These are phyloP conservation scores for Chionographis japonica DNA, from an alignment of 106 monocot genomes.

Conservation along the genomic window DNA sequence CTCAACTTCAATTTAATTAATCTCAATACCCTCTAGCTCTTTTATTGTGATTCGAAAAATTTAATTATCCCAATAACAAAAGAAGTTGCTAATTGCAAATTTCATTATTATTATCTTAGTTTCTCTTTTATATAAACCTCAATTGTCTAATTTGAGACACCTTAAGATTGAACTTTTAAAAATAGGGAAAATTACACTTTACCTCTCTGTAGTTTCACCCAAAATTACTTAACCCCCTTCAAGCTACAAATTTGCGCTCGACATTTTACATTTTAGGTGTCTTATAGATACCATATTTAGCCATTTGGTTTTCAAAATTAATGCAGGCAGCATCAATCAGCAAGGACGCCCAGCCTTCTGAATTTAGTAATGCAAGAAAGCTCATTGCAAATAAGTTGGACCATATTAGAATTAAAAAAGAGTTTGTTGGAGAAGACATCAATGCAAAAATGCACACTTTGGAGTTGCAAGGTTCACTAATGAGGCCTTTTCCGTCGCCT, in stretches of 20 bases:
- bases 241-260: no score
- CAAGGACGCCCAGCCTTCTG: slow-evolving; percentile 7
- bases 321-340: slow-evolving; percentile 11
- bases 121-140: no score
- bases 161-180: no score
- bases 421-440: neutral
- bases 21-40: neutral
- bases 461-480: neutral
- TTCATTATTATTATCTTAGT: no score
- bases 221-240: no score
- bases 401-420: slow-evolving; percentile 5
- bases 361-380: slow-evolving; percentile 14
- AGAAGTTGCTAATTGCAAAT: no score
- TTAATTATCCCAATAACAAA: no score
- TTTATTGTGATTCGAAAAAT: neutral
- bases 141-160: no score
- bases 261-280: no score
- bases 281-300: no score
- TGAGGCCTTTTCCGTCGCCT: slow-evolving; percentile 1
- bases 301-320: neutral
- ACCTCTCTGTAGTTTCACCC: no score
- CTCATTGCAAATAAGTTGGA: slow-evolving; percentile 26
- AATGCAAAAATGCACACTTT: neutral
- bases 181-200: no score
- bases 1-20: neutral